Base-by-base conservation (phyloP, 352 stramenopile genomes). In the Pythium utonaiense region DNA sequence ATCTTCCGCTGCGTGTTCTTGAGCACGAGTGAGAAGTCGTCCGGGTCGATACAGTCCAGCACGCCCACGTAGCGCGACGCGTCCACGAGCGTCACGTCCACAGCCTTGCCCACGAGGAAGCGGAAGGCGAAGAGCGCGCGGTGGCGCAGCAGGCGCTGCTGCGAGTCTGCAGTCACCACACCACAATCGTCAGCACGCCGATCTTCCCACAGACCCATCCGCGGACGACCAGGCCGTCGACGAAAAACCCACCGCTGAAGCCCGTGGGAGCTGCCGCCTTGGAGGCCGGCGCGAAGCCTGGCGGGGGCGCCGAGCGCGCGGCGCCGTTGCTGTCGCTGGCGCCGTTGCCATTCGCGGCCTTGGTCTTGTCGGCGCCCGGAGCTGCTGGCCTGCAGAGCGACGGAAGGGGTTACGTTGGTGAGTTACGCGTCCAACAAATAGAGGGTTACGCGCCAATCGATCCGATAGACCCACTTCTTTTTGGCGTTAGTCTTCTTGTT, bases 1-100 rank as follows among this genome's bases (percentile, higher is more conserved):
- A 44, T 71, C 64, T 80, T 70, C 34, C 75, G 75, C 54, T 83
- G 78, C 31, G 82, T 78, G 64, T 75, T 89, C 70, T 94, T 94
- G 30, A 94, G 62, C 24, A 94, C 85, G 30, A 94, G 61, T 1
- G 80, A 89, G 36, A 90, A 94, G 52, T 91, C 80, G 73, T 94
- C 83, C 6, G 83, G 85, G 63, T 94, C 83, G 48, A 94, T 74
- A 66, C 82, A 91, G 69, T 94, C 80, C 63, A 94, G 69, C 6
- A 91, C 63, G 19, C 85, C 85, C 19, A 75, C 60, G 65, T 88
- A 94, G n/a, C 82, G 71, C 33, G 78, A 87, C 13, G 69, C 53
- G 24, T 78, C 80, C 27, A 74, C 70, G 21, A 91, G 71, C 54
- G 84, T 71, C 25, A 94, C 73, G 31, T 92, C 77, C 19, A 92